Conservation (phyloP, 257 asterid genomes). For the Gentiana dahurica region DNA sequence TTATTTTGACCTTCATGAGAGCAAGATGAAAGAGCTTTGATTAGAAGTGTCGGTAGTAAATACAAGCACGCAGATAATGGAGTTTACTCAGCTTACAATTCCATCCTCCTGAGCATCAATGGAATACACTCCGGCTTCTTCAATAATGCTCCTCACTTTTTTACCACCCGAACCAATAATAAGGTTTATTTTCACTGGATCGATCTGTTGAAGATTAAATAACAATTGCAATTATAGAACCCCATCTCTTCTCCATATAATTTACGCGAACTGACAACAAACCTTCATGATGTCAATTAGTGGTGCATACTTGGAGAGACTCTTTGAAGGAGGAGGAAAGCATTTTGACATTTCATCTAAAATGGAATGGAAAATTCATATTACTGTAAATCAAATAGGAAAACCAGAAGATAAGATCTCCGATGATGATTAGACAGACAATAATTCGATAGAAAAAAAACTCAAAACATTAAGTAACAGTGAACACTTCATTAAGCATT, state of each 20-base stretch:
- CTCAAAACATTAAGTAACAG: too few relatives aligned
- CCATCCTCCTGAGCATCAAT: slow-evolving; percentile 86
- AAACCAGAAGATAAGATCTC: too few relatives aligned
- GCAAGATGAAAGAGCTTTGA: slow-evolving; percentile 12
- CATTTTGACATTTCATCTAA: slow-evolving; percentile 94
- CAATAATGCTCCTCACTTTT: slow-evolving; percentile 90
- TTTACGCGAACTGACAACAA: slow-evolving; percentile 18
- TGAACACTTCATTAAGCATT: too few relatives aligned
- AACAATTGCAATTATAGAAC: slow-evolving; percentile 13
- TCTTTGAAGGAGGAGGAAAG: slow-evolving; percentile 76
- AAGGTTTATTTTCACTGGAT: slow-evolving; percentile 64
- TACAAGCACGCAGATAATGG: not conserved
- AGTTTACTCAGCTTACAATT: slow-evolving; percentile 41
- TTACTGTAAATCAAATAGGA: too few relatives aligned
- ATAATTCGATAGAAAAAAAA: too few relatives aligned
- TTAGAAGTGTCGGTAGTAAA: not conserved
- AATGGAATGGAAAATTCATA: not conserved
- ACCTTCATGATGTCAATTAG: slow-evolving; percentile 94
- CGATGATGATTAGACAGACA: too few relatives aligned
- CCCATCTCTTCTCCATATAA: slow-evolving; percentile 6
- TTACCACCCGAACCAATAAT: slow-evolving; percentile 96
- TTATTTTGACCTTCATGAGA: slow-evolving; percentile 63
- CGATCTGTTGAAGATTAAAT: slow-evolving; percentile 39
- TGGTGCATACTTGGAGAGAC: slow-evolving; percentile 85
- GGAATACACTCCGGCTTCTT: slow-evolving; percentile 81